A percentile compares a stretch with the other conserved stretches of the same genome.
phyloP scores from a whole-genome alignment of 2,329 filamentous ascomycete genomes.

The Fusarium papillatum region DNA sequence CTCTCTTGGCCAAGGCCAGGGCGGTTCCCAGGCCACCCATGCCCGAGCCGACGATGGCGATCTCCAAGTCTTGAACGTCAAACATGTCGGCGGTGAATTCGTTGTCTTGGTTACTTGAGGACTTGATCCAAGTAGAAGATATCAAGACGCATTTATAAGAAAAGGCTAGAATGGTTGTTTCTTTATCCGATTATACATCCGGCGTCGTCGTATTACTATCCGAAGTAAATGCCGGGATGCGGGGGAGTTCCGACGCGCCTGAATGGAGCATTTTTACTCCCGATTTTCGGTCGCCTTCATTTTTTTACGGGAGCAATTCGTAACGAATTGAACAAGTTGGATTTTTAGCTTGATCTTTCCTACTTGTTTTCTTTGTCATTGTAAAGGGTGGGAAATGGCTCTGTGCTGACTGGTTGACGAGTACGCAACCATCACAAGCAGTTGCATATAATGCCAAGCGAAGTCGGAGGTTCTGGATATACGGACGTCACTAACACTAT shows the following conservation, averaged over 20 bases:
- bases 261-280: constrained; percentile 14
- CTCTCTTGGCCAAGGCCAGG: constrained; percentile 50
- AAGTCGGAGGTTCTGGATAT: background rate
- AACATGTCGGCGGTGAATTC: constrained; percentile 22
- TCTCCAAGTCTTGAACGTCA: constrained; percentile 33
- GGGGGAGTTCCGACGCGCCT: constrained; percentile 29
- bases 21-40: constrained; percentile 57
- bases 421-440: background rate
- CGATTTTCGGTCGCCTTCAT: background rate
- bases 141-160: background rate
- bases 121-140: background rate
- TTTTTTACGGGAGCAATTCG: background rate
- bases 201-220: constrained; percentile 3
- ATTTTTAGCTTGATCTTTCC: background rate
- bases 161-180: constrained; percentile 23
- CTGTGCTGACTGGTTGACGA: background rate
- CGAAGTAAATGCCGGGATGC: constrained; percentile 39
- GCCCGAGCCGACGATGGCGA: constrained; percentile 47
- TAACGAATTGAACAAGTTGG: background rate
- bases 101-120: no score
- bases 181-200: constrained; percentile 31
- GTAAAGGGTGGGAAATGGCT: background rate
- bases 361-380: background rate
- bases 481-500: background rate
- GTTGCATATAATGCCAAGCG: background rate